Conservation (phyloP, 805 yeast genomes). For the Cyberlindnera bimundalis region DNA sequence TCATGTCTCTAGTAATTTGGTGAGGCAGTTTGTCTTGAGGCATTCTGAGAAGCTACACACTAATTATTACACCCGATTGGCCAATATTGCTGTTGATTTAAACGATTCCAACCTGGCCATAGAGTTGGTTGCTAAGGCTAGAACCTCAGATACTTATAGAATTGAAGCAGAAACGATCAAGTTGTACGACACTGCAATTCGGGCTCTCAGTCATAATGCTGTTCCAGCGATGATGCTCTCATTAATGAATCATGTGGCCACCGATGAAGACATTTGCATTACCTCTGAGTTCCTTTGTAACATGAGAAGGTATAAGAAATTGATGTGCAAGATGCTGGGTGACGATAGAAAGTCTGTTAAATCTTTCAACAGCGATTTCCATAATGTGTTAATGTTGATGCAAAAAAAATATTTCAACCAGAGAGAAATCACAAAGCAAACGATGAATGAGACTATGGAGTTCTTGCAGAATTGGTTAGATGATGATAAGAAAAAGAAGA, state of each 20-base stretch:
- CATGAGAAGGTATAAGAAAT: constrained; percentile 3
- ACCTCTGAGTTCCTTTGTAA: neutral
- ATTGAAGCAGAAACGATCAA: constrained; percentile 2
- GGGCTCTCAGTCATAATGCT: constrained; percentile 6
- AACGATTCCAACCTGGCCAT: constrained; percentile 7
- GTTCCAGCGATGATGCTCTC: constrained; percentile 4
- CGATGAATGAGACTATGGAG: neutral
- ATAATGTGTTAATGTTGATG: neutral
- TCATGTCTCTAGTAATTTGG: neutral
- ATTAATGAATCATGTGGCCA: constrained; percentile 2
- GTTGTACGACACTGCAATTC: constrained; percentile 10
- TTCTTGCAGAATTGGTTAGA: constrained; percentile 8
- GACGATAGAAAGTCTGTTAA: neutral
- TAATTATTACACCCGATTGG: constrained; percentile 12
- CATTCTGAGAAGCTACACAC: constrained; percentile 3
- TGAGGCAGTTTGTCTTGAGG: constrained; percentile 9
- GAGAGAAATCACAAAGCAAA: neutral
- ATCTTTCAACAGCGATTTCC: neutral
- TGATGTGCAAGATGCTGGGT: neutral
- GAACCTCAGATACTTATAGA: constrained; percentile 7
- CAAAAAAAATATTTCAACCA: constrained; percentile 1
- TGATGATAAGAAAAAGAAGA: neutral
- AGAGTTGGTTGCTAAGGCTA: constrained; percentile 14
- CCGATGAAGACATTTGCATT: constrained; percentile 4
- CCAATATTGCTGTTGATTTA: constrained; percentile 10